Conservation (phyloP, 371 early-diverging fungal species). For the Apophysomyces ossiformis region DNA sequence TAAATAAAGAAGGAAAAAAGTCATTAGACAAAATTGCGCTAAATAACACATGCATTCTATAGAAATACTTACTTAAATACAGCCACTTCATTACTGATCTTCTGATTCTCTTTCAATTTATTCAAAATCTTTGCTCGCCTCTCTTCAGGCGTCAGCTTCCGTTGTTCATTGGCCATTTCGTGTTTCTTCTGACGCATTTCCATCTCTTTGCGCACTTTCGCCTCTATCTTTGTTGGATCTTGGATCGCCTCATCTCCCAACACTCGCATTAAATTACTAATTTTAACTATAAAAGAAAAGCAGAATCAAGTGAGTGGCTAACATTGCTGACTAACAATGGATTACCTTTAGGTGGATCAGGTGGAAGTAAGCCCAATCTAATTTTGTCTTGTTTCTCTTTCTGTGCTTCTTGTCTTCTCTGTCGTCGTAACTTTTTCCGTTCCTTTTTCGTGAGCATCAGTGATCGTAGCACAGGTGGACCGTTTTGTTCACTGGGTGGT, state of each 20-base stretch:
- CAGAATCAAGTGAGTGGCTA: no score
- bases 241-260: constrained; percentile 90
- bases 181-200: constrained; percentile 82
- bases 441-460: constrained; percentile 93
- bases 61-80: constrained; percentile 75
- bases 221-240: constrained; percentile 94
- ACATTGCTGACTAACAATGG: not conserved
- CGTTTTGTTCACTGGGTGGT: constrained; percentile 74
- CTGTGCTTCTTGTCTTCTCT: constrained; percentile 81
- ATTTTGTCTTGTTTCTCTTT: constrained; percentile 96
- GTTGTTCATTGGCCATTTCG: constrained; percentile 77
- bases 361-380: constrained; percentile 89
- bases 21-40: not conserved
- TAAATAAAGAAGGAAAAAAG: no score
- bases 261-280: constrained; percentile 94
- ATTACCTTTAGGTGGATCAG: constrained; percentile 85
- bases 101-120: constrained; percentile 79
- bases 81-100: constrained; percentile 64
- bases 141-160: constrained; percentile 89
- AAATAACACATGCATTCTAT: not conserved
- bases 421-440: constrained; percentile 90
- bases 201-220: constrained; percentile 86
- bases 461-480: constrained; percentile 66
- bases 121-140: constrained; percentile 73
- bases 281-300: constrained; percentile 58